Base-by-base conservation (phyloP, 805 yeast species). In the Torulaspora gathmanii region DNA sequence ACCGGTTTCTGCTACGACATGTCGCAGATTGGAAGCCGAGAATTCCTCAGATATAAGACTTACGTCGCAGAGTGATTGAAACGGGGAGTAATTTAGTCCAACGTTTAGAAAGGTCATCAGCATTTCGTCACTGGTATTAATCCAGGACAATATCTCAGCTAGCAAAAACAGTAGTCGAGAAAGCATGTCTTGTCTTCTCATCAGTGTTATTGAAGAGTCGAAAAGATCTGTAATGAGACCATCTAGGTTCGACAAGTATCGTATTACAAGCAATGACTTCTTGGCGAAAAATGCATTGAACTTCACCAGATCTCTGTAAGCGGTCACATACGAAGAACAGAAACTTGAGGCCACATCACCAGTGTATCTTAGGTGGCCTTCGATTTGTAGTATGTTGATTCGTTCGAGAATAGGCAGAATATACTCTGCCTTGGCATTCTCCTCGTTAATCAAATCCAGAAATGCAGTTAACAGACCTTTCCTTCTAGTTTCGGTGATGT, bases 221-320 rank as follows among this genome's bases (percentile, higher is more conserved):
- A 53, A 39, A 7, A 61, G 43, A 5, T 16, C 37, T 17, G 50
- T 39, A 16, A 63, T 37, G 1, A 51, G 44, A 2, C 53, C 58
- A 26, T 59, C 52, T 10, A 65, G 33, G 25, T 42, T 46, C 1
- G 50, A 25, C 11, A 60, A 31, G 7, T 44, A 17, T 27, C 50
- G 34, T 3, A 60, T 46, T 4, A 49, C 40, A 12, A 48, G 44
- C 33, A 58, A 34, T 15, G 53, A 40, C 11, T 37, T 37, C 17
- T 47, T 36, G 5, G 53, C 48, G 45, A 68, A 68, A 33, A 67
- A 55, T 27, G 67, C 68, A 5, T 60, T 63, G 40, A 64, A 68
- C 2, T 61, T 45, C 0, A 64, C 51, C 5, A 67, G 42, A 38
- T 69, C 70, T 40, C 61, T 63, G 41, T 60, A 66, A 3, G 53